Evolutionary conservation across 768 basidiomycete genomes (phyloP), one percentile per base, ranked within the genome.

Genomic region (Boletus reticuloceps): DNA sequence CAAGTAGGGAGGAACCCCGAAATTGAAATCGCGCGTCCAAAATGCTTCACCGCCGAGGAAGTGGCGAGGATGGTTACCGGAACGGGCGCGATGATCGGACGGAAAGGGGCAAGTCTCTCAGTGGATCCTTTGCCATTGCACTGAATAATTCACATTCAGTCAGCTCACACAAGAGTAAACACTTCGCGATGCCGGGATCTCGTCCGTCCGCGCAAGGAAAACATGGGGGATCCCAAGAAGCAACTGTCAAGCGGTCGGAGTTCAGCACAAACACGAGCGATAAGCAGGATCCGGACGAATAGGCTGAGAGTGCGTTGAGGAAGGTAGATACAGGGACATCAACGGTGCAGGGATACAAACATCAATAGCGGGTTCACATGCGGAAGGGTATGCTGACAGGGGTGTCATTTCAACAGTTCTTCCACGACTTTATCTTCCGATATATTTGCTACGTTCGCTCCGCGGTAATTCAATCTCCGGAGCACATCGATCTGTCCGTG

Each of bases 391-490:
- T 71, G 58, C 40, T 48, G 62, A 59, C 46, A 58, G 41, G 50
- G 34, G 45, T 61, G 56, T 75, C 61, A 81, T 65, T 88, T 89
- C 73, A 95, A 75, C 58, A 94, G 77, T 73, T 93, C 91, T 72
- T 94, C 90, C 25, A 95, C 87, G 40, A 94, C 78, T 68, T 85
- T 82, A 66, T 94, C 92, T 64, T 93, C 91, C 40, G 82, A 72
- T 69, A 92, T 89, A 71, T 88, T 86, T 14, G 85, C 78, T 44
- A 88, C 84, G 67, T 94, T 94, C 17, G 82, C 75, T 25, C 94
- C 85, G 9, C 93, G 84, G 74, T 96, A 96, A 70, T 96, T 95
- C 67, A 95, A 68, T 64, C 91, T 79, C 60, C 88, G 82, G 56
- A 96, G 79, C n/a, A 87, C 89, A 66, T 94, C 93, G 56, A 95